Evolutionary conservation across 495 filamentous ascomycete genomes (phyloP), one percentile per base, ranked within the genome.

Genomic region (Xylaria longipes): DNA sequence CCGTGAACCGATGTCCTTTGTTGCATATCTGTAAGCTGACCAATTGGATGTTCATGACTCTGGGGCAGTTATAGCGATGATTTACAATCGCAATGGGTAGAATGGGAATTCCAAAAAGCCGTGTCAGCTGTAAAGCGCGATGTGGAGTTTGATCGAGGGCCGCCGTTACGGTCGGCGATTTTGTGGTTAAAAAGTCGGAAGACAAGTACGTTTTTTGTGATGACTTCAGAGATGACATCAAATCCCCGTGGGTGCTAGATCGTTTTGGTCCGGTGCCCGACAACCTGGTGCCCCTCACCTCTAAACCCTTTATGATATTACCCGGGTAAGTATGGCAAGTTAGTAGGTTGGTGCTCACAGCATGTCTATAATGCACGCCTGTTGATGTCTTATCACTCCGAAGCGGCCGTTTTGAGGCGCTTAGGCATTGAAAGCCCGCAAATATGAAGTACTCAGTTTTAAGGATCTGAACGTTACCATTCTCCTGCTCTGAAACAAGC

Each of bases 41-140:
- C 63, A 29, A 37, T 45, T 17, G 15, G 43, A 14, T 9, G 43
- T 65, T 12, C 29, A 1, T 29, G 37, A 20, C 20, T 37, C 22
- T 17, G 5, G 37, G 9, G 41, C n/a, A 45, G 39, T 12, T 37
- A 31, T 35, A 74, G 70, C 74, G 61, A 75, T 73, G 45, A 69
- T 27, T 46, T 43, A 63, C 65, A 27, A 67, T 71, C n/a, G 62
- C 61, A 37, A 71, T 35, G 5, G 17, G 17, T 17, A 31, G 64
- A 20, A 56, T 54, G 64, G 64, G 31, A 66, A 66, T 67, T 67
- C 48, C 48, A 41, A 67, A 67, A 67, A 56, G 35, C 65, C 29
- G 33, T 54, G 31, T 54, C 20, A 22, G 25, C 46, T 17, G 31
- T 54, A 39, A 29, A 66, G 45, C 64, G 64, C 64, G 45, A n/a